phyloP scores from a whole-genome alignment of 1,284 basidiomycete species.

The Psilocybe mexicana region DNA sequence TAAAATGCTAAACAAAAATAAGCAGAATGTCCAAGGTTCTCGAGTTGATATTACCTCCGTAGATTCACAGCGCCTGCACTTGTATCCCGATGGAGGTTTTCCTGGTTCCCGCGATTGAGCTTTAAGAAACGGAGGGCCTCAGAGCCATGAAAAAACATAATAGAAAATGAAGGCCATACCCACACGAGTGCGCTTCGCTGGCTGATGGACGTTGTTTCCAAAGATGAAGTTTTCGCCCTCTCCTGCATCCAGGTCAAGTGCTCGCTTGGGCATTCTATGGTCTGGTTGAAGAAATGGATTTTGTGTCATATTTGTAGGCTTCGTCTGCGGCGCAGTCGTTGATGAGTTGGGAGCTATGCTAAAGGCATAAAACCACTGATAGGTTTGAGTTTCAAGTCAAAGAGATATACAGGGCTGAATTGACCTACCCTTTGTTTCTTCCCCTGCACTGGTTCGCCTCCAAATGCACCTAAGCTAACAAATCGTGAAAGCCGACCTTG shows the following conservation, averaged over 20 bases:
- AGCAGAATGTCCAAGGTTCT: not conserved
- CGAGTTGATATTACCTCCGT: slow-evolving; percentile 53
- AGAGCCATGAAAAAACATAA: not conserved
- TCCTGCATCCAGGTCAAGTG: slow-evolving; percentile 36
- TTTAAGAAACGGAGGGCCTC: slow-evolving; percentile 11
- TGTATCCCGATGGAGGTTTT: slow-evolving; percentile 70
- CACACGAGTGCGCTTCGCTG: slow-evolving; percentile 54
- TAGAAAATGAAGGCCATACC: slow-evolving; percentile 38
- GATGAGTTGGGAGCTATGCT: slow-evolving; percentile 39
- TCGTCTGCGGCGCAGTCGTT: slow-evolving; percentile 36
- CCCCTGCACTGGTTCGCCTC: slow-evolving; percentile 55
- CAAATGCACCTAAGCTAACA: slow-evolving; percentile 86
- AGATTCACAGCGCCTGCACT: slow-evolving; percentile 76
- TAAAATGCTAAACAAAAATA: slow-evolving; percentile 59
- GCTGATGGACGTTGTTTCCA: slow-evolving; percentile 52
- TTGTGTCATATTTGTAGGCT: slow-evolving; percentile 67
- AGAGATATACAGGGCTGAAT: not conserved
- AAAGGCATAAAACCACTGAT: slow-evolving; percentile 57
- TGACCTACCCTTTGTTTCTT: slow-evolving; percentile 81
- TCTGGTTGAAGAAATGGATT: slow-evolving; percentile 66
- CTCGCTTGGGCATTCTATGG: slow-evolving; percentile 51
- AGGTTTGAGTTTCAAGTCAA: slow-evolving; percentile 33
- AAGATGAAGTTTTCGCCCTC: slow-evolving; percentile 66
- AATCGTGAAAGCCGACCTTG: slow-evolving; percentile 72
- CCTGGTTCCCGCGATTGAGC: slow-evolving; percentile 44